Percentiles rank a stretch among this genome's conserved stretches.
Evolutionary conservation across 2,329 filamentous ascomycete genomes (phyloP).

Genomic region (Cytospora piceicola): DNA sequence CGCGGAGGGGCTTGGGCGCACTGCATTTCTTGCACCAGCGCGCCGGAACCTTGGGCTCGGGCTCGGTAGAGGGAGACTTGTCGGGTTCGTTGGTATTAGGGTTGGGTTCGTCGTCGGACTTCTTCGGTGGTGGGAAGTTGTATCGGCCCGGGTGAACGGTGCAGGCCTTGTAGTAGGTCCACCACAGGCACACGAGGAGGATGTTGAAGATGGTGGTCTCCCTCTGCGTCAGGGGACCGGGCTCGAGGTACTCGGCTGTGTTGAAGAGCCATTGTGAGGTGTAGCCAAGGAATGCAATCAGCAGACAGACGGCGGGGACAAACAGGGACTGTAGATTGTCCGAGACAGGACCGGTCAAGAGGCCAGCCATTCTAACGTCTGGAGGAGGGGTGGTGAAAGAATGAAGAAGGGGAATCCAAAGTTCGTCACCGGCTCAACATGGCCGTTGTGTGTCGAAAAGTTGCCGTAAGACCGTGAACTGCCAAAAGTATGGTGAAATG

Average conservation of each 20-base stretch:
- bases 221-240: conserved; percentile 60
- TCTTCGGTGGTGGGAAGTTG: conserved; percentile 42
- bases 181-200: conserved; percentile 66
- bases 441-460: background rate
- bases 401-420: background rate
- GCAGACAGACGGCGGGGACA: conserved; percentile 67
- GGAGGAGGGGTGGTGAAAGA: background rate
- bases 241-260: conserved; percentile 59
- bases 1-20: conserved; percentile 72
- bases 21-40: conserved; percentile 79
- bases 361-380: conserved; percentile 27
- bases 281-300: conserved; percentile 73
- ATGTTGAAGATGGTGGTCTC: conserved; percentile 69
- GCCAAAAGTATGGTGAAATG: background rate
- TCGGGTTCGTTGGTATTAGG: background rate
- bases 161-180: conserved; percentile 68
- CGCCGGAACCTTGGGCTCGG: conserved; percentile 36
- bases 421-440: conserved; percentile 14
- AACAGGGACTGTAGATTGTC: conserved; percentile 60
- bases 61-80: conserved; percentile 13
- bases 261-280: conserved; percentile 73
- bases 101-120: conserved; percentile 8
- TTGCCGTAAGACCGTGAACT: background rate
- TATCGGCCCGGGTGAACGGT: conserved; percentile 62
- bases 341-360: conserved; percentile 43